Base-by-base conservation (phyloP, 2,329 filamentous ascomycete genomes). In the Penicillium glabrum region DNA sequence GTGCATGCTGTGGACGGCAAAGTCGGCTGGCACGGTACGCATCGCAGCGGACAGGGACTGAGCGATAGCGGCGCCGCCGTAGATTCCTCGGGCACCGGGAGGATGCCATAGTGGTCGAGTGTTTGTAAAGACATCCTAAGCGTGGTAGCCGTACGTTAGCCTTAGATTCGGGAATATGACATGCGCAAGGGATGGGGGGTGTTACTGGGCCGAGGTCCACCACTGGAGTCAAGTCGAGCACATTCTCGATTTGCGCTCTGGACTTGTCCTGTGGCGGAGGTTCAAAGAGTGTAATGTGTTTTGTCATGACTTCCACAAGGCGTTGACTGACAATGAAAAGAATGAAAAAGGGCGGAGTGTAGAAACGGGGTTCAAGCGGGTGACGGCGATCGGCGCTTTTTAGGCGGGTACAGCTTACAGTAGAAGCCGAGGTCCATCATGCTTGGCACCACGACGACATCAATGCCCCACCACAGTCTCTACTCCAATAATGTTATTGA, bases 1-100 rank as follows among this genome's bases (percentile, higher is more conserved):
- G 83, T 99, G 95, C 89, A 96, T 97, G 71, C 89, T 93, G 80
- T 99, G 95, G 49, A 95, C 86, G 58, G 87, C 84, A 76, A 96
- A 97, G 71, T 90, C 82, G 35, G 73, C 63, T 0, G 89, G 88
- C 2, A 99, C 90, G 9, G 95, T 99, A 70, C 87, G 86, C 75
- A 96, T 92, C 24, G 91, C 95, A 2, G 95, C 91, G 46, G 89
- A 84, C 26, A 97, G 87, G 69, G 85, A 93, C 81, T 98, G 93
- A 47, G 93, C 93, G 66, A 99, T 97, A 37, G 96, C 92, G 55
- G 90, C 87, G 63, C 93, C 93, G 72, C 95, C 95, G 70, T 91
- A 99, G 75, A 99, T 92, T 59, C 95, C 95, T 53, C 95, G 87
- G 3, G 95, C 95, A 21, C 91, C 92, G 0, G 90, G 88, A 0